Conservation (phyloP, 805 yeast species). For the Wickerhamomyces subpelliculosus region DNA sequence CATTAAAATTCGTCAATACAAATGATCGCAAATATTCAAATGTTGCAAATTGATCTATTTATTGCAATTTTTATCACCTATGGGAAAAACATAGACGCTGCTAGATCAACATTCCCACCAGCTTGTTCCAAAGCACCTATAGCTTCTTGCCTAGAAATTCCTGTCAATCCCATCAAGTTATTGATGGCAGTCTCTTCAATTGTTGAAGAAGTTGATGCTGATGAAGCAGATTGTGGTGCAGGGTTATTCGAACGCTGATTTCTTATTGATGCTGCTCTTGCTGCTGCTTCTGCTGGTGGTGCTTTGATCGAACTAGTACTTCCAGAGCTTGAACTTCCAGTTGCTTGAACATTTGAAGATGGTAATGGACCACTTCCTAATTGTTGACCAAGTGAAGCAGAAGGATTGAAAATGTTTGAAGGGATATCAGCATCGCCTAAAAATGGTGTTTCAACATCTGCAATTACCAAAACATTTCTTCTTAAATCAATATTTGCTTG, state of each 20-base stretch:
- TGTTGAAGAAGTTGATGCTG: background rate
- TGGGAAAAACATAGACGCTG: constrained; percentile 70
- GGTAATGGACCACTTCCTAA: constrained; percentile 23
- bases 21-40: background rate
- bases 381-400: background rate
- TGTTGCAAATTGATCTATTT: background rate
- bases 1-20: constrained; percentile 10
- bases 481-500: constrained; percentile 75
- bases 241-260: too few relatives aligned
- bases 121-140: constrained; percentile 57
- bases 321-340: constrained; percentile 5
- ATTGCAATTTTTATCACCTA: constrained; percentile 5
- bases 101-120: constrained; percentile 75
- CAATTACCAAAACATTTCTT: constrained; percentile 57
- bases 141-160: constrained; percentile 63
- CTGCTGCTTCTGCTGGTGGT: constrained; percentile 6
- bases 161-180: constrained; percentile 57
- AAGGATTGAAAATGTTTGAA: constrained; percentile 9
- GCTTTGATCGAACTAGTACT: background rate
- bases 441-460: constrained; percentile 67
- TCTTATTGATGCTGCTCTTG: constrained; percentile 3
- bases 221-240: too few relatives aligned
- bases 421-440: constrained; percentile 69
- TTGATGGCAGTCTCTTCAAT: constrained; percentile 31
- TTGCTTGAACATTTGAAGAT: constrained; percentile 2